Evolutionary conservation across 192 early-diverging fungal species (phyloP).

Genomic region (Linnemannia hyalina): DNA sequence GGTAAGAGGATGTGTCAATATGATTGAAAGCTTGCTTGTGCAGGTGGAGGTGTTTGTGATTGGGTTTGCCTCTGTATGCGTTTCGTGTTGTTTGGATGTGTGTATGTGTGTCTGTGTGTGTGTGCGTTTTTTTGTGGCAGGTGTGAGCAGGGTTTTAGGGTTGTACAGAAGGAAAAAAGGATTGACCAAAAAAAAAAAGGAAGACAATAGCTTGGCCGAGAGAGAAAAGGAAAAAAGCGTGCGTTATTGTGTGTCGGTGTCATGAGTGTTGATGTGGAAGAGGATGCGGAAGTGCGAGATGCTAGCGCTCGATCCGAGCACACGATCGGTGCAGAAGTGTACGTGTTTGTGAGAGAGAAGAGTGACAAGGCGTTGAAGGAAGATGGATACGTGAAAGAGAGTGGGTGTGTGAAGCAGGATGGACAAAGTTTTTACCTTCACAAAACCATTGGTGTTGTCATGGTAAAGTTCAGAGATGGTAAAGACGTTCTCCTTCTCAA

Average conservation of each 20-base stretch:
- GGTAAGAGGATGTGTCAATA: background rate
- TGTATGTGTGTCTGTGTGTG: too few relatives aligned
- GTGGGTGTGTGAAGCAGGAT: background rate
- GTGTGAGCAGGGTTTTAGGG: background rate
- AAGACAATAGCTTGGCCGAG: background rate
- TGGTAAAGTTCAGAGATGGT: conserved; percentile 90
- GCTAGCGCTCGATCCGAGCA: background rate
- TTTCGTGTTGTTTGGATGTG: background rate
- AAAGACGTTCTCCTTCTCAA: conserved; percentile 82
- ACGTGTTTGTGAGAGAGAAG: background rate
- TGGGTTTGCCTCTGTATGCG: background rate
- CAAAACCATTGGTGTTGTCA: conserved; percentile 96
- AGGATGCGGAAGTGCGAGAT: background rate
- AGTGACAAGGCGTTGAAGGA: background rate
- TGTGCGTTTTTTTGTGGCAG: too few relatives aligned
- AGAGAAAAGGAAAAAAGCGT: background rate
- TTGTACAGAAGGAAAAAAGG: background rate
- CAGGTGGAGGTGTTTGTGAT: background rate
- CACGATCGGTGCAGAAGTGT: background rate
- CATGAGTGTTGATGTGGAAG: background rate
- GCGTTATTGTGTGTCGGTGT: background rate
- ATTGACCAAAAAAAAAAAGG: conserved; percentile 4
- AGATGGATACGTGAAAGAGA: background rate
- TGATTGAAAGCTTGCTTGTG: background rate
- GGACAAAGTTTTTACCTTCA: conserved; percentile 77